Evolutionary conservation across 306 rosid genomes (phyloP).

Genomic region (Spatholobus suberectus): DNA sequence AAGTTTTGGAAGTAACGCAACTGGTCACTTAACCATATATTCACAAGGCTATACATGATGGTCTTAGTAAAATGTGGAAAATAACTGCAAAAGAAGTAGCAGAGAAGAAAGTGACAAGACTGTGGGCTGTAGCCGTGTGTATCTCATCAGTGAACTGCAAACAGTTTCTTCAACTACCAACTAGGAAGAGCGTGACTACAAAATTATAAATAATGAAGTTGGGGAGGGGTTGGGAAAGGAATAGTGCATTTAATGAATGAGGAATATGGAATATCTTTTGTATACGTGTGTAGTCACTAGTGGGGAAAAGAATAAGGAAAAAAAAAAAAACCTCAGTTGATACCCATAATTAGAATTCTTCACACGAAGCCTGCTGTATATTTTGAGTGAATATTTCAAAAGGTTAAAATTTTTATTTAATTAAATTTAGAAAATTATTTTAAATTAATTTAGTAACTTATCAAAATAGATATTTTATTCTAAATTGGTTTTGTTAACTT

Average conservation of each 20-base stretch:
- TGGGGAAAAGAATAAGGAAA: too few relatives aligned
- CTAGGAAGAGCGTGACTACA: neutral
- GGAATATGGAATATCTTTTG: neutral
- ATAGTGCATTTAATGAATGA: neutral
- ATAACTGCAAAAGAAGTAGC: neutral
- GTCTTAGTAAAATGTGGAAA: neutral
- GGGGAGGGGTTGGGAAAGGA: constrained; percentile 18
- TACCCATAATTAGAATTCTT: neutral
- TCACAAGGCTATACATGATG: neutral
- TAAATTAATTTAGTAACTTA: too few relatives aligned
- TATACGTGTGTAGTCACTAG: neutral
- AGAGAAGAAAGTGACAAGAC: neutral
- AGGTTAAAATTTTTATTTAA: too few relatives aligned
- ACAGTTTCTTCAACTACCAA: constrained; percentile 25
- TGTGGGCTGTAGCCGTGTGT: neutral
- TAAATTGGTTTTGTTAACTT: too few relatives aligned
- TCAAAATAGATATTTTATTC: too few relatives aligned
- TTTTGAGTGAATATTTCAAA: too few relatives aligned
- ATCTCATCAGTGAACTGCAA: constrained; percentile 24
- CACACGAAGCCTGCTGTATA: too few relatives aligned
- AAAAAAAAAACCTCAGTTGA: neutral
- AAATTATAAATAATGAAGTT: constrained; percentile 8
- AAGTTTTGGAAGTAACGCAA: neutral
- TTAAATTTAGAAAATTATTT: too few relatives aligned
- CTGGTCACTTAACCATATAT: neutral